Base-by-base conservation (phyloP, 768 basidiomycete species). In the Polyporus arcularius region DNA sequence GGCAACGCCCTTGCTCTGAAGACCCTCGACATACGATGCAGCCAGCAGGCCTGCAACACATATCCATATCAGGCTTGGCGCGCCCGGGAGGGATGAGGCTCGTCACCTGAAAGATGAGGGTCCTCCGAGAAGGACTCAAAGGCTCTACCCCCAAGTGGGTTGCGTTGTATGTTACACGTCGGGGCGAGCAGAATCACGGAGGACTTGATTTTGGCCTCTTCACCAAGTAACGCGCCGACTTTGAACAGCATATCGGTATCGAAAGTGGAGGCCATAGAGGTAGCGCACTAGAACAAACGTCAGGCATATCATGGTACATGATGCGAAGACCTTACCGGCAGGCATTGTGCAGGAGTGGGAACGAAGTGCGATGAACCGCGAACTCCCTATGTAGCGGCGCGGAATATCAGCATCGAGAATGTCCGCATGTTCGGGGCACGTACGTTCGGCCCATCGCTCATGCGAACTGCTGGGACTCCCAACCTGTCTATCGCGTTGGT, bases 61-160 rank as follows among this genome's bases (percentile, higher is more conserved):
- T 11, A 26, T 39, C 39, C 4, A 30, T 38, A 21, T 65, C 56
- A 40, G 69, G 28, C 21, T 18, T 7, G 2, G 4, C 12, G 6
- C 46, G 21, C 30, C 6, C 8, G 3, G 55, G 21, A 43, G 57
- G 58, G 41, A 32, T 21, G 53, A 41, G 28, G 21, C 3, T 16
- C 31, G 8, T 28, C 67, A 82, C 85, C 88, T 35, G 85, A 88
- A 10, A 88, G 74, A 67, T 84, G 79, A 31, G 87, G 87, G 70
- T 89, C 88, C 68, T 89, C 87, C 3, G 85, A 86, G 72, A 88
- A 89, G 1, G 85, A 87, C 70, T 90, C 89, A 67, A 90, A 91
- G 3, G 82, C 77, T 49, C 84, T 75, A 4, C 85, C 85, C 18
- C 83, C 85, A 4, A 86, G 74, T 15, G 84, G 85, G 10, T 80